A percentile compares a stretch with the other conserved stretches of the same genome.
Evolutionary conservation across 2,329 filamentous ascomycete genomes (phyloP).

Genomic region (Xylaria sp.): DNA sequence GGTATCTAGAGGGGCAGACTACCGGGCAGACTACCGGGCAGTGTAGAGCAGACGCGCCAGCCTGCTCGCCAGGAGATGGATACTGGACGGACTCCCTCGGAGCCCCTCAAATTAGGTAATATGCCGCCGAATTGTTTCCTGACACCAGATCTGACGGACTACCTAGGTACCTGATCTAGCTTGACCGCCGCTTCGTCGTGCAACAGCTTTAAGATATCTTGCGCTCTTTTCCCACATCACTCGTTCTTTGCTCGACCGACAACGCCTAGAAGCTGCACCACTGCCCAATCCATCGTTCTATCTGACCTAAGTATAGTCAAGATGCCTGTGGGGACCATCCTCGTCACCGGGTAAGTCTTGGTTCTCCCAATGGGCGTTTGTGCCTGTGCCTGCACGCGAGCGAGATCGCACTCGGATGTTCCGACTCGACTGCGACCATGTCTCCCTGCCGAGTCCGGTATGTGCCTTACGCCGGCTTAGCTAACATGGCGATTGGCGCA

Average conservation of each 20-base stretch:
- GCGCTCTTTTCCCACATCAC: neutral
- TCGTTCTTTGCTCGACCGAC: neutral
- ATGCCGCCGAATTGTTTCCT: constrained; percentile 16
- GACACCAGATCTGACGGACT: neutral
- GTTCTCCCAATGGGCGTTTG: neutral
- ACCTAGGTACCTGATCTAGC: neutral
- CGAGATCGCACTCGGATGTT: neutral
- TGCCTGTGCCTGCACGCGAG: neutral
- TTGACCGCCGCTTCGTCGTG: constrained; percentile 16
- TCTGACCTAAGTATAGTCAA: constrained; percentile 30
- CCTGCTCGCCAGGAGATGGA: too few relatives aligned
- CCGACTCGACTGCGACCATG: neutral
- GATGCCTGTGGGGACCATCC: constrained; percentile 85
- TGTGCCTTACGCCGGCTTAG: neutral
- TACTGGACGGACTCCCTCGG: neutral
- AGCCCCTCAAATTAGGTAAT: constrained; percentile 22
- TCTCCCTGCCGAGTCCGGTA: neutral
- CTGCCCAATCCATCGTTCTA: neutral
- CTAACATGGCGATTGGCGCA: constrained; percentile 45
- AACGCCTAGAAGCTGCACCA: neutral
- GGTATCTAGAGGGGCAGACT: constrained; percentile 1
- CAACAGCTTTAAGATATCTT: neutral
- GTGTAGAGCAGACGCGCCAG: too few relatives aligned
- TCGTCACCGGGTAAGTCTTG: constrained; percentile 82
- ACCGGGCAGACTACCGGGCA: too few relatives aligned